Evolutionary conservation across 1,284 basidiomycete genomes (phyloP).

Genomic region (Apiotrichum laibachii): DNA sequence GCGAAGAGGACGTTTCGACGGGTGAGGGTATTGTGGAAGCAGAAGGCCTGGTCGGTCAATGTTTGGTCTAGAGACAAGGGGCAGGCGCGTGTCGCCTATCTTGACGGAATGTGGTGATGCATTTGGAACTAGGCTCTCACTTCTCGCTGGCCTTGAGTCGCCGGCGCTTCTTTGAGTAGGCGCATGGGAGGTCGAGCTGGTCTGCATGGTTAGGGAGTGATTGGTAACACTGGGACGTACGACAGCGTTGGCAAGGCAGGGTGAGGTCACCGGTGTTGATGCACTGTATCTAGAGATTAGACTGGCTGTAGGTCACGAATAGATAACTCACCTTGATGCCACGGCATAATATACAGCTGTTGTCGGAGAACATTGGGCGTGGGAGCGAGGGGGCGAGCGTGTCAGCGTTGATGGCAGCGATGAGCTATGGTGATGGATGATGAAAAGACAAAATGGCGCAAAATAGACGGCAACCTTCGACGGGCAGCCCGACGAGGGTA

Average conservation of each 20-base stretch:
- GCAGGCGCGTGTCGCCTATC: no score
- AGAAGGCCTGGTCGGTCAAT: no score
- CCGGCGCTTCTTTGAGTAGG: constrained; percentile 8
- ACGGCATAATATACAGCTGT: constrained; percentile 11
- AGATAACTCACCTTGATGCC: constrained; percentile 7
- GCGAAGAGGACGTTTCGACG: no score
- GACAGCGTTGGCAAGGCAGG: constrained; percentile 4
- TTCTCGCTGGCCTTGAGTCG: background rate
- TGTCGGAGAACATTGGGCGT: background rate
- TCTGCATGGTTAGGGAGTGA: background rate
- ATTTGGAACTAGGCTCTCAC: background rate
- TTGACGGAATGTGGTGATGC: no score
- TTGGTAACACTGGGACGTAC: background rate
- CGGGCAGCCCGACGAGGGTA: no score
- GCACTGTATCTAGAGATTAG: background rate
- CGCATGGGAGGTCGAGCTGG: constrained; percentile 7
- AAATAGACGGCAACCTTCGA: background rate
- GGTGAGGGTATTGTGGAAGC: background rate
- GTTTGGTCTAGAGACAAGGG: background rate
- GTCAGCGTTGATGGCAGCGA: background rate
- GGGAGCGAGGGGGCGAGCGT: no score
- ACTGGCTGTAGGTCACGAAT: background rate
- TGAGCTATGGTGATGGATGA: background rate
- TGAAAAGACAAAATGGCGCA: no score
- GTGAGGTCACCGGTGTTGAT: constrained; percentile 6